A percentile compares a stretch with the other conserved stretches of the same genome.
These are phyloP conservation scores for Mortierella sp. DNA, from an alignment of 371 early-diverging fungal species.

Conservation along the genomic window DNA sequence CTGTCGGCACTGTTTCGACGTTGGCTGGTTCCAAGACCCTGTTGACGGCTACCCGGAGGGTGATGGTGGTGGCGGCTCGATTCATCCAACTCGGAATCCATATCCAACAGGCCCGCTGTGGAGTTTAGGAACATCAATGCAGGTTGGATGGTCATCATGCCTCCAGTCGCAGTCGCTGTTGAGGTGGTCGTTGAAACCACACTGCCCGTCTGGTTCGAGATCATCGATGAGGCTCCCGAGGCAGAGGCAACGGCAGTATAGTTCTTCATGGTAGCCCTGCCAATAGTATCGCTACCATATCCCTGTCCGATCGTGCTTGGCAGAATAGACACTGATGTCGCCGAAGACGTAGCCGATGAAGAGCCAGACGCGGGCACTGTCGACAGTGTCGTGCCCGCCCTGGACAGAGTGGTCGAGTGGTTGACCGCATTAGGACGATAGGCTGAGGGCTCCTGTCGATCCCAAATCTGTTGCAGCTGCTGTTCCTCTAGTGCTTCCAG, in stretches of 20 bases:
- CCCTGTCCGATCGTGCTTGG: background rate
- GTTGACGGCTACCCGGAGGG: background rate
- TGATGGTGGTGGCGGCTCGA: background rate
- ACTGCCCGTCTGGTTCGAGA: background rate
- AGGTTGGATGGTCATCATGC: slow-evolving; percentile 18
- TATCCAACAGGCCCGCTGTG: slow-evolving; percentile 30
- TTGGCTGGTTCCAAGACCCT: background rate
- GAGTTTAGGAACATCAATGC: slow-evolving; percentile 31
- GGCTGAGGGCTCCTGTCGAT: slow-evolving; percentile 30
- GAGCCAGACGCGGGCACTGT: background rate
- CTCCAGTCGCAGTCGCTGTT: background rate
- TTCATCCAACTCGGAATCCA: slow-evolving; percentile 16
- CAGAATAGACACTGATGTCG: background rate
- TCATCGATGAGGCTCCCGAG: background rate
- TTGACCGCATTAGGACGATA: slow-evolving; percentile 7
- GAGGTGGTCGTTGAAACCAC: background rate
- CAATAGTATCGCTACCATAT: background rate
- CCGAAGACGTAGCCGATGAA: background rate
- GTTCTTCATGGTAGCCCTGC: background rate
- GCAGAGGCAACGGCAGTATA: background rate
- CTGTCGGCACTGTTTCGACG: slow-evolving; percentile 16
- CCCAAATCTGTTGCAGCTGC: slow-evolving; percentile 33
- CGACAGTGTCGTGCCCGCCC: background rate
- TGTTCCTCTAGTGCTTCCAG: slow-evolving; percentile 38
- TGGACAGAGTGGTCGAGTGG: background rate